Conservation (phyloP, 1,139 yeast species). For the Torulaspora pretoriensis region DNA sequence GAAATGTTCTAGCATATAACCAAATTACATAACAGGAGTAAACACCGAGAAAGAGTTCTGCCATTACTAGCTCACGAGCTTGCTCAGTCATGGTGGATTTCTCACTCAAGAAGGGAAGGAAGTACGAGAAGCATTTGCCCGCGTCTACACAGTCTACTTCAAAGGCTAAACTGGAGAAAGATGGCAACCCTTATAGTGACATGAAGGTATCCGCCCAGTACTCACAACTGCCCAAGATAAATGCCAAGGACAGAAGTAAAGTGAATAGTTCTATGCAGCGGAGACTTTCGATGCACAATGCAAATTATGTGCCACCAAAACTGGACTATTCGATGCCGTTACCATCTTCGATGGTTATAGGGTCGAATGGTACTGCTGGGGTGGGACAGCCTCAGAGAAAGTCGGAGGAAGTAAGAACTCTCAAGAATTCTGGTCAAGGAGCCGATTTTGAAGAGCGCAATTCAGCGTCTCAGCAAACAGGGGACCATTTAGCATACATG, state of each 20-base stretch:
- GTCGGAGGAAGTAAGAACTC: background rate
- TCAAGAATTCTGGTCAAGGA: background rate
- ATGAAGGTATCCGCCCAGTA: conserved; percentile 27
- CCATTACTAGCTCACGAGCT: too few relatives aligned
- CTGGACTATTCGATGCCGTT: conserved; percentile 33
- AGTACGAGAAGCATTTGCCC: conserved; percentile 29
- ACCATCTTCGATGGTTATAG: conserved; percentile 17
- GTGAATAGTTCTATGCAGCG: conserved; percentile 42
- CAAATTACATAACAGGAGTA: too few relatives aligned
- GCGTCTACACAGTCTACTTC: conserved; percentile 17
- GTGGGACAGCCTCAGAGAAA: background rate
- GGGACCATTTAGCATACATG: conserved; percentile 15
- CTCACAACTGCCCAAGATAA: conserved; percentile 34
- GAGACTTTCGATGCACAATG: conserved; percentile 39
- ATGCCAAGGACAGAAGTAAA: conserved; percentile 38
- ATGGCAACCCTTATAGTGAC: conserved; percentile 34
- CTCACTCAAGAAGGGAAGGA: conserved; percentile 34
- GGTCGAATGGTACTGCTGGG: background rate
- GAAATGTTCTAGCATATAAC: too few relatives aligned
- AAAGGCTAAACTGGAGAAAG: conserved; percentile 9
- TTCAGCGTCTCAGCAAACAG: background rate
- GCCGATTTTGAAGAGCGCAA: background rate
- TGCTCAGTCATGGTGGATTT: conserved; percentile 33
- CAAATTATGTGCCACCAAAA: conserved; percentile 31
- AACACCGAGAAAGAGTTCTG: too few relatives aligned